Percentiles rank a stretch among this genome's conserved stretches.
These are phyloP conservation scores for Claviceps lovelessii DNA, from an alignment of 2,329 filamentous ascomycete genomes.

Conservation along the genomic window DNA sequence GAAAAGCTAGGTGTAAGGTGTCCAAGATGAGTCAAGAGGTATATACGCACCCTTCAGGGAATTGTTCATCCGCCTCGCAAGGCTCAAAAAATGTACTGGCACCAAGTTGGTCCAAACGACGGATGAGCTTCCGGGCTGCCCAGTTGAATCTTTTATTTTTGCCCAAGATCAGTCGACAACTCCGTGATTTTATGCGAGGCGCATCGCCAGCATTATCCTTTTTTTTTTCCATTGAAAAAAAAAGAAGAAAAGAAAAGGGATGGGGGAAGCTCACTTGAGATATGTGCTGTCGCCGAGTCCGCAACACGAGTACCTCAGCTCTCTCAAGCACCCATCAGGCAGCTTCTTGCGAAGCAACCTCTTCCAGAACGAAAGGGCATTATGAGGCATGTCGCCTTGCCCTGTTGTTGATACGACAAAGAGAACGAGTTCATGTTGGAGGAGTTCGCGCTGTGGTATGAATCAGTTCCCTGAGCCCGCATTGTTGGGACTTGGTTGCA, in stretches of 20 bases:
- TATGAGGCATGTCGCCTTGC: conserved; percentile 82
- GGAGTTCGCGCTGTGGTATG: conserved; percentile 31
- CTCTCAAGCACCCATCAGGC: conserved; percentile 50
- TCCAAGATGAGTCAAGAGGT: conserved; percentile 14
- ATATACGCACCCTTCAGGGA: conserved; percentile 63
- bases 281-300: conserved; percentile 93
- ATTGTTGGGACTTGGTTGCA: background rate
- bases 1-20: background rate
- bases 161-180: background rate
- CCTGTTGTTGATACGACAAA: conserved; percentile 86
- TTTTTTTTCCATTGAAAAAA: background rate
- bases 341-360: conserved; percentile 68
- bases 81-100: conserved; percentile 60
- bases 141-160: conserved; percentile 61
- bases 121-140: conserved; percentile 76
- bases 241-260: background rate
- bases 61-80: conserved; percentile 86
- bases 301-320: conserved; percentile 68
- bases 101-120: conserved; percentile 70
- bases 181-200: background rate
- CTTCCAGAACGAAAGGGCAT: conserved; percentile 73
- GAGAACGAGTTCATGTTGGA: conserved; percentile 46
- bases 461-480: background rate
- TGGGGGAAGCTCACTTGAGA: conserved; percentile 47
- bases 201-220: background rate